A percentile compares a stretch with the other conserved stretches of the same genome.
Evolutionary conservation across 2,329 filamentous ascomycete species (phyloP).

Genomic region (Fusarium pseudoanthophilum): DNA sequence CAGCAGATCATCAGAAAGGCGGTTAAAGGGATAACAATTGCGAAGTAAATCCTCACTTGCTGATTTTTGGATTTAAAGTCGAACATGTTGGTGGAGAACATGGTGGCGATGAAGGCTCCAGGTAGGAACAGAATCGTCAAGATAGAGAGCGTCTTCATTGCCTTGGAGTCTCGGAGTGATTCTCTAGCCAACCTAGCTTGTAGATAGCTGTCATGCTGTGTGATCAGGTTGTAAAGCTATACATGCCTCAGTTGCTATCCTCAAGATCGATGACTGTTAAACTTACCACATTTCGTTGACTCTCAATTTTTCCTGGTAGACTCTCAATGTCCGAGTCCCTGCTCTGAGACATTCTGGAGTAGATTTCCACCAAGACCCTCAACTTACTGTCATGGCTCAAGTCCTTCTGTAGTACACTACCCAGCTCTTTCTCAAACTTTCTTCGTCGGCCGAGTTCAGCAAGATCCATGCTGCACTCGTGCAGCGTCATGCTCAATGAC

Average conservation of each 20-base stretch:
- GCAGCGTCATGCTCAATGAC: accelerated
- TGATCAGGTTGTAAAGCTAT: not conserved
- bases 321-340: not conserved
- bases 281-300: not conserved
- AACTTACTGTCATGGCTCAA: not conserved
- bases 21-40: accelerated
- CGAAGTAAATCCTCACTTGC: not conserved
- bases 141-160: not conserved
- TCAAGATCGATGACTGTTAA: too few relatives aligned
- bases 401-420: accelerated
- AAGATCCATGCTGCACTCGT: not conserved
- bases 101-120: not conserved
- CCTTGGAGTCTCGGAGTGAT: not conserved
- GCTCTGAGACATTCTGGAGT: not conserved
- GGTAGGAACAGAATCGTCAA: not conserved
- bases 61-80: not conserved
- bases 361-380: not conserved
- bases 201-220: not conserved
- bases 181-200: not conserved
- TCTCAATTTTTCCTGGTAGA: not conserved
- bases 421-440: not conserved
- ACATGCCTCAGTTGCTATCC: too few relatives aligned
- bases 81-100: not conserved
- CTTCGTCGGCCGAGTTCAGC: not conserved
- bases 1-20: not conserved